Evolutionary conservation across 1,284 basidiomycete genomes (phyloP), one percentile per base, ranked within the genome.

Genomic region (Mycosarcoma mackinlayi): DNA sequence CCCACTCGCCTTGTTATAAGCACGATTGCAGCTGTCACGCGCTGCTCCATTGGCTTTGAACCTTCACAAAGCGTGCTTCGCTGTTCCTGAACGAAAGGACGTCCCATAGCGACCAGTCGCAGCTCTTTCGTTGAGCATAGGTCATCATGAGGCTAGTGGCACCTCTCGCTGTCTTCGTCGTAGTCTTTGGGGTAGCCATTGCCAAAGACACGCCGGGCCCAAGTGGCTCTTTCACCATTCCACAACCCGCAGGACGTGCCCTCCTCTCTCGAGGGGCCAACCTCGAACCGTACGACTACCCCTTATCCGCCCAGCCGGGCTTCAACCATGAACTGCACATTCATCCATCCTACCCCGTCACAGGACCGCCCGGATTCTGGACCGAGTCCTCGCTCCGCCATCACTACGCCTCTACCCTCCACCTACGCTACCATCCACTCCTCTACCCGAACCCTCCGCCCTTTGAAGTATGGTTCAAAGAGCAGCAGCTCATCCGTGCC

Each of bases 391-490:
- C 45, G 1, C 49, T 62, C 3, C 50, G 30, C 0, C 1, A n/a
- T 3, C 65, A 68, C 47, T 68, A 68, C 28, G 23, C 7, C 8
- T 9, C 23, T 4, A 49, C 39, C 24, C 13, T 24, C 2, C 40
- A 40, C 4, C 16, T 49, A 7, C 65, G 65, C 33, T 68, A 54
- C 33, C 54, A 57, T 13, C 46, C 54, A 1, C 2, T 4, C 1
- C 30, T 62, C 18, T 68, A 24, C n/a, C 50, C 31, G 5, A 9
- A 3, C 5, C 35, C 41, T 16, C 58, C 59, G 1, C 65, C 65
- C 0, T 68, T 57, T 38, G 25, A 49, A 14, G 54, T 31, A 4
- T 68, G 65, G 65, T 24, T 68, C 13, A 68, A 68, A 23, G 65
- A 68, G 24, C 59, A 54, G n/a, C 21, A 54, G 18, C 37, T 68